A percentile compares a stretch with the other conserved stretches of the same genome.
phyloP scores from a whole-genome alignment of 139 green algal species.

The Pseudopediastrum boryanum region DNA sequence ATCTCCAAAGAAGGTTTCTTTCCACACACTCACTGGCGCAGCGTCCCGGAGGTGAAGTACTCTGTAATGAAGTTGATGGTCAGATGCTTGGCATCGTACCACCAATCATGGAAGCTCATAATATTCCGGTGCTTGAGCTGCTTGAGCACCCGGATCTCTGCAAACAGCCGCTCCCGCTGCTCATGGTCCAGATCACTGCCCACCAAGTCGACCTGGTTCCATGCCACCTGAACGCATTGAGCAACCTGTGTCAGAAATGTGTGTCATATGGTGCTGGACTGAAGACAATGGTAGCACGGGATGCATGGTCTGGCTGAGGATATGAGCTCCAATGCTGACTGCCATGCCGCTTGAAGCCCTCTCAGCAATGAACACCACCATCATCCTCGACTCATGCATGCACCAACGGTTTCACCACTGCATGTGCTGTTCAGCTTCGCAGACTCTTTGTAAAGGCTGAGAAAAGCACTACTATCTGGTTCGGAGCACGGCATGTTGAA shows the following conservation, averaged over 20 bases:
- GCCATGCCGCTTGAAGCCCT: too few relatives aligned
- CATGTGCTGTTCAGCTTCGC: too few relatives aligned
- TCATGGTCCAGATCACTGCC: slow-evolving; percentile 31
- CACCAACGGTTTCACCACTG: background rate
- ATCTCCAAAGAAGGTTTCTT: background rate
- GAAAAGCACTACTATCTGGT: too few relatives aligned
- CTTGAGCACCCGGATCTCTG: slow-evolving; percentile 43
- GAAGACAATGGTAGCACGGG: background rate
- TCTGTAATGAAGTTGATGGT: slow-evolving; percentile 61
- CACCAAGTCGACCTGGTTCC: slow-evolving; percentile 47
- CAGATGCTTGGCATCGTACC: slow-evolving; percentile 30
- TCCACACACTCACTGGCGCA: slow-evolving; percentile 44
- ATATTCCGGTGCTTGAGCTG: slow-evolving; percentile 48
- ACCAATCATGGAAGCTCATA: slow-evolving; percentile 50
- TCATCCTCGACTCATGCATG: background rate
- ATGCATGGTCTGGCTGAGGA: background rate
- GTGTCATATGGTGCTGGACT: background rate
- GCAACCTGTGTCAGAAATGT: background rate
- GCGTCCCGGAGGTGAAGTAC: slow-evolving; percentile 40
- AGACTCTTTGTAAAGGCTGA: too few relatives aligned
- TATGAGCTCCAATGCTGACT: background rate
- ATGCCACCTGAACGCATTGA: slow-evolving; percentile 28
- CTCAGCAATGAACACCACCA: too few relatives aligned
- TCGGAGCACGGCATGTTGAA: too few relatives aligned
- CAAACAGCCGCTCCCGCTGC: slow-evolving; percentile 44